Evolutionary conservation across 2,329 filamentous ascomycete genomes (phyloP), one percentile per base, ranked within the genome.

Genomic region (Aspergillus fumigatus): DNA sequence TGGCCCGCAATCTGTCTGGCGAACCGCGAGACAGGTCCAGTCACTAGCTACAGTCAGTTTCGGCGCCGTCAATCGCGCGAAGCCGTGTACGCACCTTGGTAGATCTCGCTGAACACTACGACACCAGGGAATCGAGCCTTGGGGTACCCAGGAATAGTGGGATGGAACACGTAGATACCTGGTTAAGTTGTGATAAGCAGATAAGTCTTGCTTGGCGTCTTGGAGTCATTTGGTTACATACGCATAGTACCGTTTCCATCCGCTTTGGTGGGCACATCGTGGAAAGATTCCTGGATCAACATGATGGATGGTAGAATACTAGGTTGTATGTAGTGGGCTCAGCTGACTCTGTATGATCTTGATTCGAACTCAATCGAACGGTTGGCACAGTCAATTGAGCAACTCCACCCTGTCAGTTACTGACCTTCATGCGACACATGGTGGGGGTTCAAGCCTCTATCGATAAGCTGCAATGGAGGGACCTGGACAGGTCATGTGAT

Each of bases 161-260:
- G 92, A 70, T 96, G 90, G 75, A 92, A 96, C 70, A 95, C 71
- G 75, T 92, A 96, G 70, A 96, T 88, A 64, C 92, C 91, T 96
- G 71, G 49, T 53, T 48, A 35, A 48, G 4, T 7, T 48, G 61
- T 3, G 25, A 57, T 54, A 4, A 55, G 23, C 25, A n/a, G 25
- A 38, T 29, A 40, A 23, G 11, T 26, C 43, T 21, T 47, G 11
- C 14, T 47, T 23, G 32, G n/a, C 17, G 26, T 43, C 4, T 19
- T 11, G 17, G 14, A 32, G 5, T 47, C 41, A 23, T 17, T 19
- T 11, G 2, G 45, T 43, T 8, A 64, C 67, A 59, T 71, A 75
- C 73, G 71, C 73, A 75, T 75, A 43, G 58, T 64, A 25, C 73
- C 73, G 53, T 67, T 63, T 43, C 71, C 73, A 55, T 70, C 73